A percentile compares a stretch with the other conserved stretches of the same genome.
These are phyloP conservation scores for Exserohilum rostratum DNA, from an alignment of 2,329 filamentous ascomycete species.

Conservation along the genomic window DNA sequence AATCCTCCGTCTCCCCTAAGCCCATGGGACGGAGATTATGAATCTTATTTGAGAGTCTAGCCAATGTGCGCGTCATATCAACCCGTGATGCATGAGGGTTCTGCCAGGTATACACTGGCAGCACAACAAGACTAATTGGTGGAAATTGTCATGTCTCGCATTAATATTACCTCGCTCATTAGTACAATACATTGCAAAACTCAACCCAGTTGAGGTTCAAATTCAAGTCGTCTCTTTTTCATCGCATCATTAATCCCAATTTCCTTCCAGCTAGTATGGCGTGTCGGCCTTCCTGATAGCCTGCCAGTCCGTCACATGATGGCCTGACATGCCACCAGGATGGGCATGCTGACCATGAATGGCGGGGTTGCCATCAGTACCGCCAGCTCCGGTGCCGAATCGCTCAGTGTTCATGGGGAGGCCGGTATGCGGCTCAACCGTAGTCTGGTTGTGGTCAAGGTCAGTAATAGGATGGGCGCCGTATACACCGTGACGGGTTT, in stretches of 20 bases:
- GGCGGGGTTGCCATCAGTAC: conserved; percentile 44
- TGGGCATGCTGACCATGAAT: conserved; percentile 34
- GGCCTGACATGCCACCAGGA: conserved; percentile 4
- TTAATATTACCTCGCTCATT: background rate
- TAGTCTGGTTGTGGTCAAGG: conserved; percentile 25
- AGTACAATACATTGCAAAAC: too few relatives aligned
- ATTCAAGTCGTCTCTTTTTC: too few relatives aligned
- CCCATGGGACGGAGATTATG: too few relatives aligned
- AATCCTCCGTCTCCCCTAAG: too few relatives aligned
- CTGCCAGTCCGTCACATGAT: conserved; percentile 25
- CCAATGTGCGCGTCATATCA: too few relatives aligned
- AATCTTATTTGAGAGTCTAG: too few relatives aligned
- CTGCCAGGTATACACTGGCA: too few relatives aligned
- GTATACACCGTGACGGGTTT: conserved; percentile 23
- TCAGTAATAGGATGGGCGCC: conserved; percentile 28
- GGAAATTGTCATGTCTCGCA: background rate
- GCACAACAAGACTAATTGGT: too few relatives aligned
- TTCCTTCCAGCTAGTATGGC: conserved; percentile 26
- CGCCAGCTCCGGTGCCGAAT: conserved; percentile 47
- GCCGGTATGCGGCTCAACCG: conserved; percentile 49
- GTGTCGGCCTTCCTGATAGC: conserved; percentile 36
- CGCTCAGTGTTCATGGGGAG: conserved; percentile 50
- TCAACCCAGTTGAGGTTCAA: too few relatives aligned
- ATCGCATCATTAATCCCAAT: background rate
- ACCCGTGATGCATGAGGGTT: too few relatives aligned